These are phyloP conservation scores for Ophiocordyceps camponoti-leonardi DNA, from an alignment of 2,329 filamentous ascomycete genomes.

Conservation along the genomic window DNA sequence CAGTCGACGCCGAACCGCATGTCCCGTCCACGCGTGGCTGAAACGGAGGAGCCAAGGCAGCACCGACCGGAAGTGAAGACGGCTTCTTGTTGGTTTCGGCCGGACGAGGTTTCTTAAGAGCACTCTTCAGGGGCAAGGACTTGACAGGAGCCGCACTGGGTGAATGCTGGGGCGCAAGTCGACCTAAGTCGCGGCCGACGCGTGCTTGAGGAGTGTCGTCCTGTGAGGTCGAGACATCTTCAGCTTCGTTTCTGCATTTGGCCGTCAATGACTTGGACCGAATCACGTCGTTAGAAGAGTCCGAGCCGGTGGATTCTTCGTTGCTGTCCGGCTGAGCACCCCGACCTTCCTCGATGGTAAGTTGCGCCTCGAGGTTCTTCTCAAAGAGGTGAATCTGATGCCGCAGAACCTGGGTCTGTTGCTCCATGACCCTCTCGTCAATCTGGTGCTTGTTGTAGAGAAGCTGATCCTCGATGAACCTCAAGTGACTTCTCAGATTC, in stretches of 20 bases:
- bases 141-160: constrained; percentile 13
- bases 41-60: constrained; percentile 31
- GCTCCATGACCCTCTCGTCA: constrained; percentile 33
- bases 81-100: constrained; percentile 14
- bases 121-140: constrained; percentile 7
- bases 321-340: constrained; percentile 19
- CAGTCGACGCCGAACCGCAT: constrained; percentile 5
- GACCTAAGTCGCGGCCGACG: constrained; percentile 3
- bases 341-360: constrained; percentile 24
- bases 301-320: constrained; percentile 6
- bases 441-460: constrained; percentile 46
- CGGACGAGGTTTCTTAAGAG: constrained; percentile 3
- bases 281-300: constrained; percentile 4
- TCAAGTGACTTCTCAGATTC: constrained; percentile 32
- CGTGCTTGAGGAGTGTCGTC: constrained; percentile 4
- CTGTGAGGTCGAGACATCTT: constrained; percentile 4
- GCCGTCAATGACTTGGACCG: constrained; percentile 3
- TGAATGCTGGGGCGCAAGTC: constrained; percentile 5
- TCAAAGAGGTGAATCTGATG: constrained; percentile 33
- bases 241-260: constrained; percentile 4
- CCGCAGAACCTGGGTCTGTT: constrained; percentile 22
- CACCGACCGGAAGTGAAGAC: constrained; percentile 23
- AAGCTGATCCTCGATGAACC: constrained; percentile 39
- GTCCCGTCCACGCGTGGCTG: constrained; percentile 18
- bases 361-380: constrained; percentile 23